Evolutionary conservation across 108 stramenopile genomes (phyloP).

Genomic region (Cyclotella cryptica): DNA sequence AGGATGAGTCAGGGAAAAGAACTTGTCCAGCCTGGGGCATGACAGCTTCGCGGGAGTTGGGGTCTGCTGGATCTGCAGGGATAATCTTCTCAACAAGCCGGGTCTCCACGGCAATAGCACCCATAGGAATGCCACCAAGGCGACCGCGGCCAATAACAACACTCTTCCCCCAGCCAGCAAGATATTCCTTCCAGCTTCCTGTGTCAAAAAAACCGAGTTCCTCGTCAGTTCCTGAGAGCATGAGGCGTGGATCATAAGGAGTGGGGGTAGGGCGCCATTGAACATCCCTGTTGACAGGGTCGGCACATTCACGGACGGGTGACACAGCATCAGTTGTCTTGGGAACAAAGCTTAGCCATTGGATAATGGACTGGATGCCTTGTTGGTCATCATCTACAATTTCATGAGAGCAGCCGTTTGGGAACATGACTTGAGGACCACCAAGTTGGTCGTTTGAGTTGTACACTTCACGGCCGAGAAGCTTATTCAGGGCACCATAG

Average conservation of each 20-base stretch:
- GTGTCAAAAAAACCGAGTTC: constrained; percentile 95
- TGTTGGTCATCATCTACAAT: constrained; percentile 94
- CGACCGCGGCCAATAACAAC: constrained; percentile 96
- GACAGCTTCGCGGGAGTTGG: constrained; percentile 95
- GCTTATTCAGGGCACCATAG: constrained; percentile 96
- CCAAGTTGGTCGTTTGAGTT: constrained; percentile 98
- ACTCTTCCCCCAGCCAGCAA: constrained; percentile 97
- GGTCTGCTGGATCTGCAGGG: constrained; percentile 98
- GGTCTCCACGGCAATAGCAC: constrained; percentile 97
- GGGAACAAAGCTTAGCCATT: constrained; percentile 96
- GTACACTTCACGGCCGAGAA: constrained; percentile 97
- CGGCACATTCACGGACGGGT: constrained; percentile 75
- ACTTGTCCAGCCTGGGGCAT: constrained; percentile 96
- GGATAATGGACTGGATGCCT: constrained; percentile 87
- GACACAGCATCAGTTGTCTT: constrained; percentile 84
- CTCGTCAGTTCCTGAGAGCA: constrained; percentile 85
- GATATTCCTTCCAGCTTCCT: constrained; percentile 95
- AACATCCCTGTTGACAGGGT: constrained; percentile 92
- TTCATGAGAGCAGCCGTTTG: constrained; percentile 96
- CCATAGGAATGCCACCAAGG: constrained; percentile 98
- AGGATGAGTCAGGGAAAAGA: constrained; percentile 97
- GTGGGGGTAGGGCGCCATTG: constrained; percentile 89
- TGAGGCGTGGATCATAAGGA: constrained; percentile 96
- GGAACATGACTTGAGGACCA: constrained; percentile 97
- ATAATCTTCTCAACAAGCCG: constrained; percentile 93